These are phyloP conservation scores for Leccinum rimulosum DNA, from an alignment of 768 basidiomycete species.

Conservation along the genomic window DNA sequence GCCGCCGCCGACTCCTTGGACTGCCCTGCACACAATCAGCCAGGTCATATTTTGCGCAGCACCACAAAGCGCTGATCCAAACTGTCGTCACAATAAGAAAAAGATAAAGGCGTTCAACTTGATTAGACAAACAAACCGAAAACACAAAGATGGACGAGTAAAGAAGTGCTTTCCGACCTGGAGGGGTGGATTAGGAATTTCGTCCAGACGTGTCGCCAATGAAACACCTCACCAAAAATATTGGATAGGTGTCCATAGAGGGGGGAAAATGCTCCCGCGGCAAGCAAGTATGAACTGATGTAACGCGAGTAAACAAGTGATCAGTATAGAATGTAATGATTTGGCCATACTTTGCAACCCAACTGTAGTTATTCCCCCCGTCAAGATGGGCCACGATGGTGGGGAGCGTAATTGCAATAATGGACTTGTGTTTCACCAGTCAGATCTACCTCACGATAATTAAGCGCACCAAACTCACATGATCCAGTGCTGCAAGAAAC, in stretches of 20 bases:
- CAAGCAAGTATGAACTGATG: conserved; percentile 67
- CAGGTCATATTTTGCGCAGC: conserved; percentile 76
- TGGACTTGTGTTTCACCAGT: conserved; percentile 38
- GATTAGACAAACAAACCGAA: conserved; percentile 43
- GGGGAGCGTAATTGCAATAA: conserved; percentile 67
- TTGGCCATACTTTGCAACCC: conserved; percentile 52
- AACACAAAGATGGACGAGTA: conserved; percentile 62
- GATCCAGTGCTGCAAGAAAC: conserved; percentile 49
- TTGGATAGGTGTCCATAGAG: conserved; percentile 78
- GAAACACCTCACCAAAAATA: conserved; percentile 33
- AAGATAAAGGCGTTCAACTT: background rate
- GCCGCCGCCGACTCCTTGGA: conserved; percentile 83
- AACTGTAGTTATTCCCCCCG: conserved; percentile 60
- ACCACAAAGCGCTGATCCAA: conserved; percentile 79
- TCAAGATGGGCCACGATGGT: conserved; percentile 63
- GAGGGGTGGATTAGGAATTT: background rate
- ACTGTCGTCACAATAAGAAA: conserved; percentile 35
- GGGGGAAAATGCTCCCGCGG: conserved; percentile 62
- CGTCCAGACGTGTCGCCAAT: background rate
- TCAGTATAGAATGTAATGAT: background rate
- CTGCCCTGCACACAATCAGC: conserved; percentile 71
- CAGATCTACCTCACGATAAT: background rate
- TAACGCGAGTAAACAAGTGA: background rate
- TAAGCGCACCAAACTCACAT: conserved; percentile 34
- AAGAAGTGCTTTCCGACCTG: conserved; percentile 66